These are phyloP conservation scores for Diaporthe capsici DNA, from an alignment of 2,329 filamentous ascomycete genomes.

Conservation along the genomic window DNA sequence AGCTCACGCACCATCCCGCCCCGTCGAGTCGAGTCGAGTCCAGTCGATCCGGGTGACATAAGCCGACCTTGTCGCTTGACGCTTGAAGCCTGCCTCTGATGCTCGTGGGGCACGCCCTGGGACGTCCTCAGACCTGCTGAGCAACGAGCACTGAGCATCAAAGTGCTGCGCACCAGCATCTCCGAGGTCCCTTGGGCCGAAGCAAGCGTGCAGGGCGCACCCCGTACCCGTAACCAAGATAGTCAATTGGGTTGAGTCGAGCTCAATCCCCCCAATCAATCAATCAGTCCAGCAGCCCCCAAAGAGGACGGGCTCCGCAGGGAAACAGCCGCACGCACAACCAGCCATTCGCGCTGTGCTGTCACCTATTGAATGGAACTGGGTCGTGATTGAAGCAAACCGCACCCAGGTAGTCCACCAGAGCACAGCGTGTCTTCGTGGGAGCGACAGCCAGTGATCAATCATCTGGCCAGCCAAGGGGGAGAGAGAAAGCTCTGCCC, in stretches of 20 bases:
- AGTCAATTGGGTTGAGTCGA: slow-evolving; percentile 15
- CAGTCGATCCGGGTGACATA: background rate
- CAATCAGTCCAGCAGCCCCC: background rate
- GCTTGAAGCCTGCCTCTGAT: background rate
- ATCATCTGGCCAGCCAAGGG: background rate
- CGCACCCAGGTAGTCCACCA: background rate
- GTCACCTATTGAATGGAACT: slow-evolving; percentile 13
- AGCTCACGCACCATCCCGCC: background rate
- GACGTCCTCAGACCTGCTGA: background rate
- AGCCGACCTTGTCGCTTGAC: slow-evolving; percentile 5
- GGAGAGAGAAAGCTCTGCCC: slow-evolving; percentile 6
- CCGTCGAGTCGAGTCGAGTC: slow-evolving; percentile 2
- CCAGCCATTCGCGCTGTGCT: background rate
- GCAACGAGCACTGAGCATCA: background rate
- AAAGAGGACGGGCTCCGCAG: background rate
- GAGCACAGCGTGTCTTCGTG: background rate
- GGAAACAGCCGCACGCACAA: background rate
- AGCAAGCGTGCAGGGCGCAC: slow-evolving; percentile 18
- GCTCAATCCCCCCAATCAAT: background rate
- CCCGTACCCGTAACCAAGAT: slow-evolving; percentile 24
- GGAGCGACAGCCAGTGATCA: slow-evolving; percentile 1
- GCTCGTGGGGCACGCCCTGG: background rate
- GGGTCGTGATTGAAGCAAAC: slow-evolving; percentile 2
- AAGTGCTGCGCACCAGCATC: background rate
- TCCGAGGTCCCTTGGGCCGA: slow-evolving; percentile 1